Percentiles rank a stretch among this genome's conserved stretches.
These are phyloP conservation scores for Ophiostoma sp. DNA, from an alignment of 2,329 filamentous ascomycete genomes.

Conservation along the genomic window DNA sequence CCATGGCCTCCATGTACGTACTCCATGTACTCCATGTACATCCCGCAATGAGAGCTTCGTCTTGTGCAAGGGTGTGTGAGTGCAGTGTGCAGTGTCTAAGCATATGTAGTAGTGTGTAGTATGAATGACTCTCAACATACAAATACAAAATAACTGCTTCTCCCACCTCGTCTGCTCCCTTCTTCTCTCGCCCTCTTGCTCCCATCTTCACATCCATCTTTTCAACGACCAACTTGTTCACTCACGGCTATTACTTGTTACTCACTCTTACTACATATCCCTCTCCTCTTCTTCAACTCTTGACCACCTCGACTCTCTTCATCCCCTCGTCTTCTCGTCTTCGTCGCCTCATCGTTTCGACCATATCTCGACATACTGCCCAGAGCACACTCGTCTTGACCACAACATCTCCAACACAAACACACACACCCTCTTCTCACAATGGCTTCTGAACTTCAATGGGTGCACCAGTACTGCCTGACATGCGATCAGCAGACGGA, in stretches of 20 bases:
- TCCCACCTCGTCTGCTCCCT: slow-evolving; percentile 21
- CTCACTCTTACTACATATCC: no score
- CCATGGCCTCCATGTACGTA: not conserved
- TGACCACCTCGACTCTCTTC: not conserved
- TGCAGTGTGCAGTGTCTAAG: no score
- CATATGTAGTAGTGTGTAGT: no score
- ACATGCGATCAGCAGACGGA: slow-evolving; percentile 86
- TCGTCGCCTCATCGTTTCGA: not conserved
- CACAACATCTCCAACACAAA: not conserved
- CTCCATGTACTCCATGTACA: not conserved
- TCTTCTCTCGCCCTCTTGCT: slow-evolving; percentile 8
- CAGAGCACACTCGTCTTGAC: not conserved
- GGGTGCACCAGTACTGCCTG: slow-evolving; percentile 90
- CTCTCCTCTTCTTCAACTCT: not conserved
- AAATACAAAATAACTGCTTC: slow-evolving; percentile 27
- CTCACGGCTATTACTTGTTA: no score
- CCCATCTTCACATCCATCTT: slow-evolving; percentile 9
- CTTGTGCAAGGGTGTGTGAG: slow-evolving; percentile 10
- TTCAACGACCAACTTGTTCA: no score
- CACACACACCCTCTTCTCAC: slow-evolving; percentile 16
- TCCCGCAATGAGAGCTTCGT: slow-evolving; percentile 14
- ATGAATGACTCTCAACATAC: slow-evolving; percentile 25
- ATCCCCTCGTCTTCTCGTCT: not conserved
- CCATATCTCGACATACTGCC: no score
- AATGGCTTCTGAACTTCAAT: slow-evolving; percentile 54